Evolutionary conservation across 2,329 filamentous ascomycete genomes (phyloP).

Genomic region (Scolecobasidium constrictum): DNA sequence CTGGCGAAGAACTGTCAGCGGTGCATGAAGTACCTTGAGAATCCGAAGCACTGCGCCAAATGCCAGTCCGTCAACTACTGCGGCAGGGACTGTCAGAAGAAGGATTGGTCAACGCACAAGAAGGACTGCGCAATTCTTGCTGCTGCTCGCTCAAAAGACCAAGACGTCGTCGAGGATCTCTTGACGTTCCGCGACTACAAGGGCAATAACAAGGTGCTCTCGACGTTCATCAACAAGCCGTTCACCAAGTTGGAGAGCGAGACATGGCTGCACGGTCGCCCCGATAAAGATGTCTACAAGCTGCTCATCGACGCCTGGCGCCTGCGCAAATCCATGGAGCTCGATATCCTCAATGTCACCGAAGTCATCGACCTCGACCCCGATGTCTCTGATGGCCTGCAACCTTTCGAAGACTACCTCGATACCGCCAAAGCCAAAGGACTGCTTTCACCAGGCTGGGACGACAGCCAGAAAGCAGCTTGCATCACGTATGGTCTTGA

Average conservation of each 20-base stretch:
- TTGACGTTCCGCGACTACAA: too few relatives aligned
- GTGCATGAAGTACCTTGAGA: too few relatives aligned
- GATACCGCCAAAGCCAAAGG: neutral
- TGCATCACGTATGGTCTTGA: neutral
- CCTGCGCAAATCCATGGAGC: neutral
- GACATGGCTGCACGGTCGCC: neutral
- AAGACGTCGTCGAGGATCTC: too few relatives aligned
- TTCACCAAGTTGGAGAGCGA: neutral
- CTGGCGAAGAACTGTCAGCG: too few relatives aligned
- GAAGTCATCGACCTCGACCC: neutral
- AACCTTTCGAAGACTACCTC: neutral
- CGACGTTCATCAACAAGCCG: too few relatives aligned
- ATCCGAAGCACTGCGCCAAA: constrained; percentile 6
- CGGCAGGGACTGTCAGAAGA: constrained; percentile 10
- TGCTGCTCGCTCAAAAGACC: too few relatives aligned
- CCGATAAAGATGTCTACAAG: neutral
- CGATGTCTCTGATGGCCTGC: neutral
- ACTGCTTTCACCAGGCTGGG: neutral
- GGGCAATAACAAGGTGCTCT: too few relatives aligned
- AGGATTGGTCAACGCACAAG: constrained; percentile 10
- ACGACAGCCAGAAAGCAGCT: neutral
- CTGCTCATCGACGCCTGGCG: neutral
- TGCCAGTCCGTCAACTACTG: constrained; percentile 11
- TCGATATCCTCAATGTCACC: neutral
- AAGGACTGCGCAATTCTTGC: constrained; percentile 9